Evolutionary conservation across 768 basidiomycete species (phyloP), one percentile per base, ranked within the genome.

Genomic region (Mrakia gelida): DNA sequence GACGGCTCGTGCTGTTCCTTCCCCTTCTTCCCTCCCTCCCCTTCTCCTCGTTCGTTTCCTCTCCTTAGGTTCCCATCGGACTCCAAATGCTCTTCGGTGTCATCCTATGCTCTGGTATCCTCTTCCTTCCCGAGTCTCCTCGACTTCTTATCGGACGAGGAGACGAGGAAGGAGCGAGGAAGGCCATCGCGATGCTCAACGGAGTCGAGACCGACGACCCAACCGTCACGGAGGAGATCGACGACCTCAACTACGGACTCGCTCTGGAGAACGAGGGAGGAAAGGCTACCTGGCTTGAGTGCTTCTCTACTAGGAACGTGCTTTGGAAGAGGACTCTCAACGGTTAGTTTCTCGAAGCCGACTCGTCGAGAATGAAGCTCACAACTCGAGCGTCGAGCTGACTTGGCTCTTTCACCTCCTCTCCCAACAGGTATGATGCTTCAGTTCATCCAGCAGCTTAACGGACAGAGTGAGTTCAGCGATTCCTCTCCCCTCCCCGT

Each of bases 121-220:
- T 92, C 83, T 91, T 91, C 87, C 85, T 92, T 1, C 91, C 92
- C 2, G 92, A 92, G 81, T 92, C 91, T 5, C 92, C 92, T 38
- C 79, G 80, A 89, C 90, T 78, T 3, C 73, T 78, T 3, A 61
- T 78, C 30, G 41, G 71, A 5, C 72, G 72, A 67, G 72, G 72
- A 21, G 61, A 70, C 38, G 72, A 73, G 18, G 70, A 43, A 3
- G 88, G 90, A 80, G 92, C 92, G 3, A 87, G 88, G 21, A 81
- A 80, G 21, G 90, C 91, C n/a, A 86, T 92, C 68, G 89, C 91
- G 0, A 86, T 87, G 75, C 82, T 93, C 54, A 92, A 92, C 81
- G 85, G 88, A 38, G 88, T 91, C n/a, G 85, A 88, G 4, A 82
- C 86, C 73, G 87, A 91, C 75, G 88, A 92, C 79, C 83, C 86